Base-by-base conservation (phyloP, 1,139 yeast species). In the Lodderomyces margitis region DNA sequence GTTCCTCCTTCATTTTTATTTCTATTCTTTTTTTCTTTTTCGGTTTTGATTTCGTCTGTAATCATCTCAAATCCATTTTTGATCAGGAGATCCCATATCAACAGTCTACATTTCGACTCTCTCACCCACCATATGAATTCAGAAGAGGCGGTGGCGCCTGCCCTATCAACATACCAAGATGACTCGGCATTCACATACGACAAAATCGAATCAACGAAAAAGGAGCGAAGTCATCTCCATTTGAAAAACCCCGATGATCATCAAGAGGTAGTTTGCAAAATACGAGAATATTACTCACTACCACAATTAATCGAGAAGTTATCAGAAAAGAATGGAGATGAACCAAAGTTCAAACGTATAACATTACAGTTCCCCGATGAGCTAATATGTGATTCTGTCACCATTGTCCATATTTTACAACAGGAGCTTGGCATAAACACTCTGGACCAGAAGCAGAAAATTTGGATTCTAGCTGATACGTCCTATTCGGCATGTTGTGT, bases 401-500 rank as follows among this genome's bases (percentile, higher is more conserved):
- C 81, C 14, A 78, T 91, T 0, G 79, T 81, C 0, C 79, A 73
- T 44, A 66, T 61, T 45, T 64, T 75, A 39, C 83, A 71, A 50
- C 59, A 53, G 15, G 44, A 45, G 10, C 30, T 45, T 4, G 28
- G 14, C 23, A 21, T 21, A 11, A 17, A 17, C 14, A 38, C 16
- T 17, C 7, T 21, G 4, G 4, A 20, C 10, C 19, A 19, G 3
- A 39, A 33, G 21, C 20, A 15, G 16, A 37, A 41, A 23, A 64
- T 83, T 14, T 84, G 89, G 89, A 74, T 84, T 12, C 66, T 92
- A 33, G 99, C 98, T 0, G 99, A 94, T 56, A 91, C 98, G 0
- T 88, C 97, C 0, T 94, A 92, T 55, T 87, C 96, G 19, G 75
- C 96, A 0, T 92, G 98, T 61, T 92, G 99, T 66, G 86, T 92